These are phyloP conservation scores for Arthrobotrys musiformis DNA, from an alignment of 2,329 filamentous ascomycete genomes.

Conservation along the genomic window DNA sequence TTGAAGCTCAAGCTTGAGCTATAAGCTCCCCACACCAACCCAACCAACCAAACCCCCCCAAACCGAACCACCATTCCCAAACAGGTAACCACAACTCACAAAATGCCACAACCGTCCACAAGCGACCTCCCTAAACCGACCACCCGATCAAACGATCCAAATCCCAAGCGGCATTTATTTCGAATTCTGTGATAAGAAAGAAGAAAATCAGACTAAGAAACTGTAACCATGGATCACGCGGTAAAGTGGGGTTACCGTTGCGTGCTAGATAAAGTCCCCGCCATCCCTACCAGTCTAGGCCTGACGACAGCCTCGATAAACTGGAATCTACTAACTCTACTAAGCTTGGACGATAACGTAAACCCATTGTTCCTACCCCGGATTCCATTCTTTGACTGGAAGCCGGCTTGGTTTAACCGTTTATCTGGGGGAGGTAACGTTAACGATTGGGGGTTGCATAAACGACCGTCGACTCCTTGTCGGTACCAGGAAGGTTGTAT, in stretches of 20 bases:
- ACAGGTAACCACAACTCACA: neutral
- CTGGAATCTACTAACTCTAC: neutral
- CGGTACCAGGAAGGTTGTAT: neutral
- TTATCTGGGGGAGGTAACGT: neutral
- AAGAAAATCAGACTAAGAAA: neutral
- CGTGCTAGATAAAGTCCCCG: neutral
- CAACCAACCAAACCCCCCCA: neutral
- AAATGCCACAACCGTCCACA: neutral
- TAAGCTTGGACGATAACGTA: neutral
- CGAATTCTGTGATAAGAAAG: neutral
- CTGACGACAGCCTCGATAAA: neutral
- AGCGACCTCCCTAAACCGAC: neutral
- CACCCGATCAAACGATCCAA: neutral
- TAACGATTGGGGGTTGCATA: too few relatives aligned
- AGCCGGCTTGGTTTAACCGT: neutral
- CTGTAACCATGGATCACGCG: conserved; percentile 10
- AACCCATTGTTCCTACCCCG: neutral
- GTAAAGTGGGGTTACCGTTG: neutral
- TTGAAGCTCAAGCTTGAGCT: too few relatives aligned
- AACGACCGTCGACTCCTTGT: conserved; percentile 4
- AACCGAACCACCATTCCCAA: neutral
- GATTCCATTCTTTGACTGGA: neutral
- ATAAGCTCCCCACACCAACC: neutral
- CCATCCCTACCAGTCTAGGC: too few relatives aligned
- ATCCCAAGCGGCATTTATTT: neutral